phyloP scores from a whole-genome alignment of 331 rosid genomes.

The Quercus phellos region DNA sequence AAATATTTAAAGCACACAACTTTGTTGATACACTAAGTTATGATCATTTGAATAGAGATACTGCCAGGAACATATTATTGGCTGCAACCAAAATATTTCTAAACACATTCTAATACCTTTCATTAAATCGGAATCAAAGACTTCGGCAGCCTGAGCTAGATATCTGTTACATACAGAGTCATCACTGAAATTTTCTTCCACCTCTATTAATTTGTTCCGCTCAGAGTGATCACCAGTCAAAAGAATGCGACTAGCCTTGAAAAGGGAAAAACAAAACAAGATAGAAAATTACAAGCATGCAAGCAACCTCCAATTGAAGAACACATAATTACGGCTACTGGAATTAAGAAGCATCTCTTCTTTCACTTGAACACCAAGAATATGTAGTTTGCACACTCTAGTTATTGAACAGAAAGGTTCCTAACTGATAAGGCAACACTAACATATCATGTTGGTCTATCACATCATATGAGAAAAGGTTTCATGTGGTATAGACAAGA shows the following conservation, averaged over 20 bases:
- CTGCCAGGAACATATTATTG: conserved; percentile 2
- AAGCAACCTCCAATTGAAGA: conserved; percentile 14
- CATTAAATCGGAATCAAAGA: conserved; percentile 39
- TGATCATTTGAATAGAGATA: conserved; percentile 1
- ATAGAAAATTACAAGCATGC: conserved; percentile 16
- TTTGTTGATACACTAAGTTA: neutral
- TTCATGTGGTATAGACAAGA: neutral
- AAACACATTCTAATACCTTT: conserved; percentile 44
- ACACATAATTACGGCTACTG: conserved; percentile 9
- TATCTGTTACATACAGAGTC: conserved; percentile 53
- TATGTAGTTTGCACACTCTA: neutral
- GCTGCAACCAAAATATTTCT: conserved; percentile 4
- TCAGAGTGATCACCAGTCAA: conserved; percentile 63
- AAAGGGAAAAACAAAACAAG: conserved; percentile 25
- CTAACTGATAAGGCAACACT: neutral
- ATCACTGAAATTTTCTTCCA: conserved; percentile 49
- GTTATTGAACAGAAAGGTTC: neutral
- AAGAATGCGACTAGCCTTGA: conserved; percentile 67
- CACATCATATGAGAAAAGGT: neutral
- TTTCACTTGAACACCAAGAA: neutral
- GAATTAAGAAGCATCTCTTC: neutral
- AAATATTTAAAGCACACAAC: neutral
- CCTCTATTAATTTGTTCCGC: conserved; percentile 66
- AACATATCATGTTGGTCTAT: neutral
- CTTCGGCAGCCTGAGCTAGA: conserved; percentile 57